Base-by-base conservation (phyloP, 148 eudicot species). In the Vaccinium myrtillus region DNA sequence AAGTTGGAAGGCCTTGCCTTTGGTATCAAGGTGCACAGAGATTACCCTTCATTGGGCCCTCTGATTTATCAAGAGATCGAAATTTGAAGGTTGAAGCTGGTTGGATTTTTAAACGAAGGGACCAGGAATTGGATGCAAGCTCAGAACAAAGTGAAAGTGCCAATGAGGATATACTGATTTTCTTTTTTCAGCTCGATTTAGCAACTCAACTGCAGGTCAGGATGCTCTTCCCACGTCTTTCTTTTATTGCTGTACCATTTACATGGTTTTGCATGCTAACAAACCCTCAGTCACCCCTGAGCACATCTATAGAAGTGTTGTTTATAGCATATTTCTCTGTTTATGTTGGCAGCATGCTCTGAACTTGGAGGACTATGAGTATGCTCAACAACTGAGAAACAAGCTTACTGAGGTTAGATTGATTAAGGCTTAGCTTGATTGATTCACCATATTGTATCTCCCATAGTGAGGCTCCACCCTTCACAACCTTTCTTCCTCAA, bases 121-220 rank as follows among this genome's bases (percentile, higher is more conserved):
- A 93, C 27, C 90, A 95, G 84, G 90, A 89, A 4, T 89, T 84
- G 77, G 93, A 94, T 55, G 93, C 98, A 59, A 92, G 90, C 82
- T 85, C 86, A 65, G 99, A 97, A 88, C 95, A 87, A n/a, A 97
- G 99, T 89, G 99, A 97, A 84, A 93, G 85, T 83, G 95, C 95
- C 77, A 95, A 95, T 87, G 98, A 95, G 85, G 98, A 97, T 86
- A 91, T 97, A 63, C 79, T 97, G 88, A 88, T 97, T 84, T 97
- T 97, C 94, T 97, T 95, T 89, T 93, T 95, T 86, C 96, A 97
- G 90, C 88, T 97, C 84, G 99, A 97, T 84, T 88, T 97, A 93
- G 93, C 92, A 3, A 97, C 96, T 54, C 91, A 97, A 82, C 95
- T 91, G 43, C 99, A 97, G 98, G 99, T 96, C 81, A 80, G 61